These are phyloP conservation scores for Puccinia coronata DNA, from an alignment of 1,284 basidiomycete genomes.

Conservation along the genomic window DNA sequence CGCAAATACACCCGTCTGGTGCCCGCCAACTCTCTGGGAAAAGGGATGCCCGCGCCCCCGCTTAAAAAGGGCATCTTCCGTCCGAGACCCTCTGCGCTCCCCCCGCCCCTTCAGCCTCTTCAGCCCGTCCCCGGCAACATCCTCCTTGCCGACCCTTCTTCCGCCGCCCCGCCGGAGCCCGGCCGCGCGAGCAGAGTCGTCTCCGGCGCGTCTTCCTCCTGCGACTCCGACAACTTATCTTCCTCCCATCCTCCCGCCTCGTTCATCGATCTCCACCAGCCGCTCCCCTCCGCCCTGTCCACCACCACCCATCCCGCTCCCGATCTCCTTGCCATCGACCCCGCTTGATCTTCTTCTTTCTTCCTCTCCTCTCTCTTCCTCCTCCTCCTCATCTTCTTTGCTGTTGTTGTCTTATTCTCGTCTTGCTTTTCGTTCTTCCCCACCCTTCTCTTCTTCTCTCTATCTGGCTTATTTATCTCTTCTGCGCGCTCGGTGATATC, in stretches of 20 bases:
- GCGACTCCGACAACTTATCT: no score
- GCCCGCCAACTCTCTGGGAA: not conserved
- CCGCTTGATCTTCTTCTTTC: no score
- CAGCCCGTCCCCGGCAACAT: no score
- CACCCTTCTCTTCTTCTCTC: no score
- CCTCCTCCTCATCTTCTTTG: not conserved
- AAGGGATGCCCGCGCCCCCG: slow-evolving; percentile 30
- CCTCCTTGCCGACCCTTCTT: not conserved
- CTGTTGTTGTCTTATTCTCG: no score
- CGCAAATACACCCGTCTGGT: slow-evolving; percentile 5
- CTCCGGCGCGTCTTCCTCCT: not conserved
- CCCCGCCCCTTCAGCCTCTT: no score
- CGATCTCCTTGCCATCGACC: no score
- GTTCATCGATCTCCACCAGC: not conserved
- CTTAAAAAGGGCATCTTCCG: slow-evolving; percentile 33
- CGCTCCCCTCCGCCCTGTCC: not conserved
- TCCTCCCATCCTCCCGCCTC: not conserved
- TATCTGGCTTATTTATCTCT: no score
- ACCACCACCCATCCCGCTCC: no score
- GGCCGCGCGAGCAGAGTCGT: not conserved
- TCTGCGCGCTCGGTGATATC: no score
- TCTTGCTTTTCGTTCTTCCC: no score
- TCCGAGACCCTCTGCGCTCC: slow-evolving; percentile 13
- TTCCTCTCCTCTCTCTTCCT: not conserved
- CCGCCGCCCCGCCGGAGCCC: not conserved